These are phyloP conservation scores for Przewalskia tangutica DNA, from an alignment of 257 asterid genomes.

Conservation along the genomic window DNA sequence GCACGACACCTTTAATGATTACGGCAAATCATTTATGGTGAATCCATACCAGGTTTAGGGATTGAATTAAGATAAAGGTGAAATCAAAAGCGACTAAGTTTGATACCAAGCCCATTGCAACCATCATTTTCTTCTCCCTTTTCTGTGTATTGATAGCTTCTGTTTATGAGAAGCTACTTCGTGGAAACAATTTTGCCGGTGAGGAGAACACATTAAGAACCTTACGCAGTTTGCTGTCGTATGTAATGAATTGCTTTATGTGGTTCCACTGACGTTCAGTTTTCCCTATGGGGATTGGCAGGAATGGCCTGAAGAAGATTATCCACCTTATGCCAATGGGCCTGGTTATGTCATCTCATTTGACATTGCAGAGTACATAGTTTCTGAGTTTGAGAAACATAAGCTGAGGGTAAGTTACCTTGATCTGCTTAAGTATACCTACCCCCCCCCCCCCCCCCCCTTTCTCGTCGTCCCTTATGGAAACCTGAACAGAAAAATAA, in stretches of 20 bases:
- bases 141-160: background rate
- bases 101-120: background rate
- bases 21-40: background rate
- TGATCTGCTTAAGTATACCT: background rate
- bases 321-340: conserved; percentile 95
- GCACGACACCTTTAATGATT: background rate
- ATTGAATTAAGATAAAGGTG: background rate
- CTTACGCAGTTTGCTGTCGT: background rate
- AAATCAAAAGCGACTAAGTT: background rate
- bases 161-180: background rate
- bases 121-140: background rate
- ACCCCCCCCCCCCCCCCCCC: background rate
- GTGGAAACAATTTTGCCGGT: background rate
- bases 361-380: conserved; percentile 56
- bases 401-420: conserved; percentile 54
- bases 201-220: background rate
- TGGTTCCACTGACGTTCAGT: conserved; percentile 2
- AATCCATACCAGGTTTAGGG: background rate
- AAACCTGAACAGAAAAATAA: background rate
- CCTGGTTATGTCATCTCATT: conserved; percentile 85
- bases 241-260: background rate
- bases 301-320: conserved; percentile 97
- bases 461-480: background rate
- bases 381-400: conserved; percentile 74
- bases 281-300: conserved; percentile 21